phyloP scores from a whole-genome alignment of 257 asterid species.

The Solanum sejunctum region DNA sequence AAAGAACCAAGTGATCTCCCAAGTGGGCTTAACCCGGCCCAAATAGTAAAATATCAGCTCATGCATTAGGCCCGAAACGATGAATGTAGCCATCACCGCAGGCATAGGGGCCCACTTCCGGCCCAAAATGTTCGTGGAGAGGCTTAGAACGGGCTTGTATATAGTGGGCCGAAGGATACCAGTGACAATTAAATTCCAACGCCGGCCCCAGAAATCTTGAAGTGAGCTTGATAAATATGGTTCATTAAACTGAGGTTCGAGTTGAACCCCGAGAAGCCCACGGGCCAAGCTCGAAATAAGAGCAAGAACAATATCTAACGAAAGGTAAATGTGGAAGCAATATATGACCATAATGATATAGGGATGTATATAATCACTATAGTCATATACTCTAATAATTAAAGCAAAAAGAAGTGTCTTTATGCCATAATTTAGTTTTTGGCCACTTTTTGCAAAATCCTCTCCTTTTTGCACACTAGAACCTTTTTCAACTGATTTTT shows the following conservation, averaged over 20 bases:
- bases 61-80: slow-evolving; percentile 53
- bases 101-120: slow-evolving; percentile 47
- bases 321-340: slow-evolving; percentile 39
- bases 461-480: neutral
- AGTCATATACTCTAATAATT: slow-evolving; percentile 29
- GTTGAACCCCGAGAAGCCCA: slow-evolving; percentile 40
- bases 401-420: slow-evolving; percentile 35
- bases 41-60: slow-evolving; percentile 65
- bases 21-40: slow-evolving; percentile 53
- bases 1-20: slow-evolving; percentile 54
- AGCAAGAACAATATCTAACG: slow-evolving; percentile 42
- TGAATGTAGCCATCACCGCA: slow-evolving; percentile 38
- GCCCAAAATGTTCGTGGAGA: slow-evolving; percentile 25
- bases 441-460: neutral
- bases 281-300: slow-evolving; percentile 41
- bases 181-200: slow-evolving; percentile 86
- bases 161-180: slow-evolving; percentile 64
- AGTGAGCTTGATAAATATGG: slow-evolving; percentile 63
- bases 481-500: neutral
- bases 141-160: slow-evolving; percentile 35
- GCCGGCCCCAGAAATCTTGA: slow-evolving; percentile 80
- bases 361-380: slow-evolving; percentile 19
- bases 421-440: slow-evolving; percentile 17
- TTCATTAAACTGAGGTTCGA: slow-evolving; percentile 78
- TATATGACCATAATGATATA: slow-evolving; percentile 13